phyloP scores from a whole-genome alignment of 2,329 filamentous ascomycete genomes.

The Periconia sp. region DNA sequence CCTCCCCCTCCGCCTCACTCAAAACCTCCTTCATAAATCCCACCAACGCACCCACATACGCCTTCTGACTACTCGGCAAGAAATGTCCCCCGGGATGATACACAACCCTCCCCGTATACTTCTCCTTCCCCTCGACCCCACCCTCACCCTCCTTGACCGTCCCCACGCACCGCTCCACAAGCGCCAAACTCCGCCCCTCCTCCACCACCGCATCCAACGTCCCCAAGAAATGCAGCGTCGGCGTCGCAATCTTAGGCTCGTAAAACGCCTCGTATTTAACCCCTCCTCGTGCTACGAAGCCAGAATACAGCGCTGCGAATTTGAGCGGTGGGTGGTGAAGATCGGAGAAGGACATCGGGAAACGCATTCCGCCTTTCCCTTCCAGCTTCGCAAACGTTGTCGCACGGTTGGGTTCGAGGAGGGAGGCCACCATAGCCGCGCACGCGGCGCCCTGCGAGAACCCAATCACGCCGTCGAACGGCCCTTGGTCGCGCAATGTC shows the following conservation, averaged over 20 bases:
- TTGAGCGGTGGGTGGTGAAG: constrained; percentile 58
- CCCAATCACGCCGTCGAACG: constrained; percentile 41
- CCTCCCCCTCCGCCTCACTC: constrained; percentile 39
- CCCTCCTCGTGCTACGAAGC: constrained; percentile 68
- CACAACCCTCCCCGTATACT: constrained; percentile 50
- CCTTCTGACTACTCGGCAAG: constrained; percentile 74
- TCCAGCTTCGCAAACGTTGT: constrained; percentile 52
- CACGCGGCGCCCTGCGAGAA: constrained; percentile 53
- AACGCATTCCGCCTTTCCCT: constrained; percentile 47
- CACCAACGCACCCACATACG: constrained; percentile 75
- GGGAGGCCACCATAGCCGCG: constrained; percentile 70
- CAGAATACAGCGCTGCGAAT: constrained; percentile 77
- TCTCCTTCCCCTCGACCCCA: too few species aligned
- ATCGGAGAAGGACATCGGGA: constrained; percentile 51
- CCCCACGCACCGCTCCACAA: constrained; percentile 67
- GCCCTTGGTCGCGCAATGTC: constrained; percentile 32
- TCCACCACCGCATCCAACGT: constrained; percentile 86
- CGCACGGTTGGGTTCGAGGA: constrained; percentile 62
- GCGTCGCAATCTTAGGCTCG: constrained; percentile 73
- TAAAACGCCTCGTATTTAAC: constrained; percentile 69
- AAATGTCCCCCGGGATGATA: constrained; percentile 90
- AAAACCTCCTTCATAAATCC: constrained; percentile 66
- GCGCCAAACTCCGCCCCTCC: constrained; percentile 66
- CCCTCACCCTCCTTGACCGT: constrained; percentile 5
- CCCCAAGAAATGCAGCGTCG: constrained; percentile 79